Evolutionary conservation across 106 monocot genomes (phyloP), one percentile per base, ranked within the genome.

Genomic region (Triglochin maritima): DNA sequence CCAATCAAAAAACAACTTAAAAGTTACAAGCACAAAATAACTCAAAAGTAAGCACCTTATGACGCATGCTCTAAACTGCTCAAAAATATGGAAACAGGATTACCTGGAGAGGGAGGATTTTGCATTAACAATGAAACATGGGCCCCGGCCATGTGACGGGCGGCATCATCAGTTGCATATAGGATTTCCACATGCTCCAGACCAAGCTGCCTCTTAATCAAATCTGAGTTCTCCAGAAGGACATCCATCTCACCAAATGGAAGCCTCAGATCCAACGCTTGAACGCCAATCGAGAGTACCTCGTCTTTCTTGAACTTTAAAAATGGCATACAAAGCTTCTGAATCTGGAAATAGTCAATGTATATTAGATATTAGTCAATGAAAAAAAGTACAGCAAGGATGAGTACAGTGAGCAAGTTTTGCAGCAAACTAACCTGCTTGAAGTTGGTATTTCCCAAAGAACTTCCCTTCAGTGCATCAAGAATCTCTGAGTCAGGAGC

Each of bases 321-420:
- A 68, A 89, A 94, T 44, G 94, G 84, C 94, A 94, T 84, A 76
- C 94, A 94, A 11, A 82, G 80, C 59, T 84, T 94, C 72, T 89
- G 84, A 42, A 94, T 78, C 77, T 89, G 81, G 12, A 82, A 49
- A 41, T 53, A 4, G 12, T 72, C 44, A 73, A 48, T 64, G 48
- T 76, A 49, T 3, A 42, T 66, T n/a, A 66, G 50, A 50, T 4
- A 4, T 29, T 66, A n/a, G 6, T 9, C 7, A 15, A 42, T 17
- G 42, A 66, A 0, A 53, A 17, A 6, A 16, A 8, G 29, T 29
- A 29, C 29, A 53, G 2, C 29, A 4, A 46, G 5, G 4, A 50
- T 42, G 7, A 66, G 7, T n/a, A 12, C 3, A 66, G 53, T n/a
- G 2, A 29, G n/a, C 29, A 50, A 66, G 41, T 29, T 29, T 29